Percentiles rank a stretch among this genome's conserved stretches.
phyloP scores from a whole-genome alignment of 2,329 filamentous ascomycete species.

The Anisogramma anomala region DNA sequence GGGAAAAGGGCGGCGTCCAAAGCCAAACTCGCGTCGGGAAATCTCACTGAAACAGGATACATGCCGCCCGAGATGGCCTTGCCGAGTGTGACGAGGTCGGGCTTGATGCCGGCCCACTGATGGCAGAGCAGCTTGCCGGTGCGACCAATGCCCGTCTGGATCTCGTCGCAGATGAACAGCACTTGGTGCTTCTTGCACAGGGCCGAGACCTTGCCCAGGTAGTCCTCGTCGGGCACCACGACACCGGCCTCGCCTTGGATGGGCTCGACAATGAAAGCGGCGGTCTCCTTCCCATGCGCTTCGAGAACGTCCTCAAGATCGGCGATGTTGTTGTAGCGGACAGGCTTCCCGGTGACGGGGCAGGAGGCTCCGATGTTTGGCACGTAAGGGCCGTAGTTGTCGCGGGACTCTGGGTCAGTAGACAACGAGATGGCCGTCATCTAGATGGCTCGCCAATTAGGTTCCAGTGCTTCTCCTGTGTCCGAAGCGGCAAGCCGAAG shows the following conservation, averaged over 20 bases:
- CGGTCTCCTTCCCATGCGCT: slow-evolving; percentile 70
- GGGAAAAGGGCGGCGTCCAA: no score
- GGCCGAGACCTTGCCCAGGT: slow-evolving; percentile 65
- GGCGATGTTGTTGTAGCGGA: slow-evolving; percentile 75
- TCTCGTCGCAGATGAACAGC: slow-evolving; percentile 93
- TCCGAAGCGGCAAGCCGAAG: no score
- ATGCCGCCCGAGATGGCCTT: slow-evolving; percentile 98
- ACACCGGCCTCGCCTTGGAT: slow-evolving; percentile 98
- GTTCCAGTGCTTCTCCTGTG: slow-evolving; percentile 3
- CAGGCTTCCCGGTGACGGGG: slow-evolving; percentile 64
- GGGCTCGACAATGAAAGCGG: slow-evolving; percentile 88
- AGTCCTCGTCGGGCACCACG: slow-evolving; percentile 83
- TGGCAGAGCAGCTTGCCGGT: slow-evolving; percentile 90
- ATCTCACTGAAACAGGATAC: slow-evolving; percentile 62
- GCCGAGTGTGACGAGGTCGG: slow-evolving; percentile 85
- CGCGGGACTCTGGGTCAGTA: slow-evolving; percentile 85
- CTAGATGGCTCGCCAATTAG: slow-evolving; percentile 27
- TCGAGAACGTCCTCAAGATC: slow-evolving; percentile 73
- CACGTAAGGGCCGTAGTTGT: slow-evolving; percentile 94
- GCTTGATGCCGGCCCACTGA: slow-evolving; percentile 91
- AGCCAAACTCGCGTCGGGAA: neutral
- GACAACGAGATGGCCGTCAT: slow-evolving; percentile 95
- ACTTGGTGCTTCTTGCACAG: slow-evolving; percentile 95
- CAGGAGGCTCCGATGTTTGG: slow-evolving; percentile 71
- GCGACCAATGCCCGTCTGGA: slow-evolving; percentile 92